phyloP scores from a whole-genome alignment of 192 early-diverging fungal genomes.

The Kickxella alabastrina region DNA sequence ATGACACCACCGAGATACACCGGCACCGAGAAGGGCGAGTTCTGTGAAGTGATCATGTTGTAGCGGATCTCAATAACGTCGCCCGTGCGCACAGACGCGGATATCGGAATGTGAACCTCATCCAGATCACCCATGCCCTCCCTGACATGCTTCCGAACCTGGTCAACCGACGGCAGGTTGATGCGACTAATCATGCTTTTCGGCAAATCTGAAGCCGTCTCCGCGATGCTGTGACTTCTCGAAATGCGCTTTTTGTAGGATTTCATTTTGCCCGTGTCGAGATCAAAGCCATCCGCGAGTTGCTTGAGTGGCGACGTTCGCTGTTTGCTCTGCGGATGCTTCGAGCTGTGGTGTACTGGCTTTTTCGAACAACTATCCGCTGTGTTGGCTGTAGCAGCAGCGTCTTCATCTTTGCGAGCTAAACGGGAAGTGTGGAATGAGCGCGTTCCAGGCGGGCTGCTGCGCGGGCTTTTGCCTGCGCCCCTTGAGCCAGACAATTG shows the following conservation, averaged over 20 bases:
- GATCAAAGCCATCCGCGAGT: background rate
- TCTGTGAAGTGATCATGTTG: background rate
- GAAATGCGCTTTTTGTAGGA: background rate
- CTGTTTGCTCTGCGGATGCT: background rate
- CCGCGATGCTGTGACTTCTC: background rate
- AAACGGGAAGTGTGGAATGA: constrained; percentile 24
- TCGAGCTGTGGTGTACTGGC: background rate
- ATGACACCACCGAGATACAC: constrained; percentile 14
- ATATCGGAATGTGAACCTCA: constrained; percentile 26
- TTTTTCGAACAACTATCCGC: background rate
- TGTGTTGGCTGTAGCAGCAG: background rate
- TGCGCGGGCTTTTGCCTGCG: background rate
- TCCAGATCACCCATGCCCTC: constrained; percentile 1
- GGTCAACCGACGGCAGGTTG: background rate
- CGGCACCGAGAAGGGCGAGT: background rate
- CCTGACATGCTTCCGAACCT: constrained; percentile 11
- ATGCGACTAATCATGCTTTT: constrained; percentile 10
- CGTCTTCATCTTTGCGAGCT: too few species aligned
- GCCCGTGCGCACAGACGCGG: constrained; percentile 26
- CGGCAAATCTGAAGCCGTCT: constrained; percentile 1
- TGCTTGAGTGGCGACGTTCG: background rate
- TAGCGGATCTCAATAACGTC: constrained; percentile 41
- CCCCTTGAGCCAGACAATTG: background rate
- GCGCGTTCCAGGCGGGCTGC: constrained; percentile 8
- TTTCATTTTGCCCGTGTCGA: too few species aligned